These are phyloP conservation scores for Trametes meyenii DNA, from an alignment of 768 basidiomycete species.

Conservation along the genomic window DNA sequence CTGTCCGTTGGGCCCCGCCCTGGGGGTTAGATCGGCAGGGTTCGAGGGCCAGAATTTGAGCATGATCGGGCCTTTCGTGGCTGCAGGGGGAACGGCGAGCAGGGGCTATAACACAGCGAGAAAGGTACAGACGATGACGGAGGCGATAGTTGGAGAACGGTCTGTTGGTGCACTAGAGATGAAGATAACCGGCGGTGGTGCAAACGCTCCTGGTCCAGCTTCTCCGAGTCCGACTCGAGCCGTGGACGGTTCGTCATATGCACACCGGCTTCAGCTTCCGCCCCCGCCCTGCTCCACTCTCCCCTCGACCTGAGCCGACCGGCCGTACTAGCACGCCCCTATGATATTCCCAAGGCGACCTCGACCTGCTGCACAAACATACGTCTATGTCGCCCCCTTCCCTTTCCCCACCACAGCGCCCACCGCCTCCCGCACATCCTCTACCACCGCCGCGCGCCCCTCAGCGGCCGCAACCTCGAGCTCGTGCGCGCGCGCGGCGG, in stretches of 20 bases:
- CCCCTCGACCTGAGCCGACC: no score
- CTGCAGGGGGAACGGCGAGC: slow-evolving; percentile 8
- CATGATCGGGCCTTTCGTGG: slow-evolving; percentile 41
- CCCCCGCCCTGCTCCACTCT: no score
- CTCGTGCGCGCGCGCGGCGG: slow-evolving; percentile 27
- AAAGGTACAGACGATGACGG: background rate
- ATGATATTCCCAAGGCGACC: background rate
- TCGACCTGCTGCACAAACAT: background rate
- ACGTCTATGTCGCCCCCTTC: background rate
- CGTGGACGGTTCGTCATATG: no score
- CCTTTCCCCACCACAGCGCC: background rate
- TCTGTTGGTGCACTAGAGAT: background rate
- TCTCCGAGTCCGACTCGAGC: no score
- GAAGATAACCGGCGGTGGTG: background rate
- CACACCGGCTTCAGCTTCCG: no score
- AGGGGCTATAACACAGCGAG: slow-evolving; percentile 5
- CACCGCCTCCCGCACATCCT: slow-evolving; percentile 16
- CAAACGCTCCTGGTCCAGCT: no score
- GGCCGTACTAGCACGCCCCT: no score
- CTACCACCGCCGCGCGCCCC: slow-evolving; percentile 21
- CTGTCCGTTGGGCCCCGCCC: slow-evolving; percentile 44
- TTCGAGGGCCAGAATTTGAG: slow-evolving; percentile 68
- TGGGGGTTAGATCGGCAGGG: slow-evolving; percentile 54
- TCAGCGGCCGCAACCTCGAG: slow-evolving; percentile 29
- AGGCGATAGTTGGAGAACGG: background rate